A percentile compares a stretch with the other conserved stretches of the same genome.
Evolutionary conservation across 1,284 basidiomycete species (phyloP).

Genomic region (Limonomyces culmigenus): DNA sequence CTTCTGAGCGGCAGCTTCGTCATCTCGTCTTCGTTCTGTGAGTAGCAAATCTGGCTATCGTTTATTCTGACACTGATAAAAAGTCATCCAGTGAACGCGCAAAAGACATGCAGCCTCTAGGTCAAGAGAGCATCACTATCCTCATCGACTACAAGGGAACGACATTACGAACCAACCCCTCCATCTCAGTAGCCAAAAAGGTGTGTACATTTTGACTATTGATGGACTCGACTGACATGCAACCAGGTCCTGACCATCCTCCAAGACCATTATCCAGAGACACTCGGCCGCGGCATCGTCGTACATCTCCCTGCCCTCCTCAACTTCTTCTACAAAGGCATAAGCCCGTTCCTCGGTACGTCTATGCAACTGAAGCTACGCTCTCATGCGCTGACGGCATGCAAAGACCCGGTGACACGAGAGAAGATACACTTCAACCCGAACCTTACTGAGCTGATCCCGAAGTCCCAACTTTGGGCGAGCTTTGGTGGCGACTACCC

Average conservation of each 20-base stretch:
- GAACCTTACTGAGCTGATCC: slow-evolving; percentile 59
- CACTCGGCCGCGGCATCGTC: slow-evolving; percentile 73
- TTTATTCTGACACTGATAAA: slow-evolving; percentile 2
- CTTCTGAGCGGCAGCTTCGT: slow-evolving; percentile 57
- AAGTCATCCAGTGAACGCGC: slow-evolving; percentile 49
- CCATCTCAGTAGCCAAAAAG: slow-evolving; percentile 62
- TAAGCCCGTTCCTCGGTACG: slow-evolving; percentile 83
- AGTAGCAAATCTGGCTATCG: slow-evolving; percentile 16
- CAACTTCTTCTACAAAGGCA: slow-evolving; percentile 77
- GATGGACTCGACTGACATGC: neutral
- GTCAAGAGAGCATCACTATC: slow-evolving; percentile 68
- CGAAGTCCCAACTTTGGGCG: slow-evolving; percentile 59
- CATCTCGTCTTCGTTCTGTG: slow-evolving; percentile 75
- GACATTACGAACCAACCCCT: slow-evolving; percentile 67
- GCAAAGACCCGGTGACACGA: neutral
- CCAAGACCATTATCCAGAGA: slow-evolving; percentile 85
- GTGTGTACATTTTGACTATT: slow-evolving; percentile 13
- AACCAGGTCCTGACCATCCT: slow-evolving; percentile 59
- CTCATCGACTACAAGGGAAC: slow-evolving; percentile 74
- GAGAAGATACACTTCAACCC: slow-evolving; percentile 73
- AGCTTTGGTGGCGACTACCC: slow-evolving; percentile 71
- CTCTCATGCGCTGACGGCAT: slow-evolving; percentile 2
- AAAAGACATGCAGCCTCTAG: slow-evolving; percentile 71
- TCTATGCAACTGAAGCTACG: slow-evolving; percentile 75
- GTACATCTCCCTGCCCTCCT: slow-evolving; percentile 70